phyloP scores from a whole-genome alignment of 164 flowering plant genomes.

The Nymphaea thermarum region DNA sequence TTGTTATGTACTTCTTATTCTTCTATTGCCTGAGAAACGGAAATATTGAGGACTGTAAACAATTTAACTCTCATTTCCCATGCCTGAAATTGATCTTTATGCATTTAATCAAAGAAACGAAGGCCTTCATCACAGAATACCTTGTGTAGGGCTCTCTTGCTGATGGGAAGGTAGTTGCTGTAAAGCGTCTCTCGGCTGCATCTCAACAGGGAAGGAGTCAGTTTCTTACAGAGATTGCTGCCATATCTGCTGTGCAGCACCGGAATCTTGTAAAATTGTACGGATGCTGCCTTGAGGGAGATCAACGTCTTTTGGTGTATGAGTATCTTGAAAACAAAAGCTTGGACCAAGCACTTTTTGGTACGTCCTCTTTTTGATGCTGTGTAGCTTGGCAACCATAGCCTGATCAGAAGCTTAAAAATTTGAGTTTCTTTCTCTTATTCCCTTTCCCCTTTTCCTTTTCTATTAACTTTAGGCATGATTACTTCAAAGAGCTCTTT shows the following conservation, averaged over 20 bases:
- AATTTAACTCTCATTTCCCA: not conserved
- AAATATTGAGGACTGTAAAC: not conserved
- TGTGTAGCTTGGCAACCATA: too few species aligned
- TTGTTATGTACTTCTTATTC: not conserved
- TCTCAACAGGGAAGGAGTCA: slow-evolving; percentile 6
- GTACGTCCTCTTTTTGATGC: not conserved
- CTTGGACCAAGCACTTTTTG: slow-evolving; percentile 9
- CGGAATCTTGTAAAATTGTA: slow-evolving; percentile 7
- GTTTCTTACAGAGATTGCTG: slow-evolving; percentile 6
- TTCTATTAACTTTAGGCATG: not conserved
- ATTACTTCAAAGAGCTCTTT: not conserved
- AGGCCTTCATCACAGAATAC: not conserved
- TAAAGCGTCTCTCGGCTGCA: slow-evolving; percentile 5
- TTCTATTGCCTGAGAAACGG: not conserved
- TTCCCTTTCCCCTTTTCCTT: not conserved
- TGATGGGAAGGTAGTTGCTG: slow-evolving; percentile 7
- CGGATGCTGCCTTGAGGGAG: slow-evolving; percentile 8
- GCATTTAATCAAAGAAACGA: not conserved
- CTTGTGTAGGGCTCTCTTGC: slow-evolving; percentile 3
- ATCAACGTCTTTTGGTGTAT: slow-evolving; percentile 6
- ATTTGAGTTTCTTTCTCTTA: not conserved
- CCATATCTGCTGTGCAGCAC: slow-evolving; percentile 5
- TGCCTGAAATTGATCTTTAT: not conserved
- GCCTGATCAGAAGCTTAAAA: too few species aligned
- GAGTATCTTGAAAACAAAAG: slow-evolving; percentile 9